Percentiles rank a stretch among this genome's conserved stretches.
Conservation (phyloP, 2,329 filamentous ascomycete genomes). For the Diaporthe velutina region DNA sequence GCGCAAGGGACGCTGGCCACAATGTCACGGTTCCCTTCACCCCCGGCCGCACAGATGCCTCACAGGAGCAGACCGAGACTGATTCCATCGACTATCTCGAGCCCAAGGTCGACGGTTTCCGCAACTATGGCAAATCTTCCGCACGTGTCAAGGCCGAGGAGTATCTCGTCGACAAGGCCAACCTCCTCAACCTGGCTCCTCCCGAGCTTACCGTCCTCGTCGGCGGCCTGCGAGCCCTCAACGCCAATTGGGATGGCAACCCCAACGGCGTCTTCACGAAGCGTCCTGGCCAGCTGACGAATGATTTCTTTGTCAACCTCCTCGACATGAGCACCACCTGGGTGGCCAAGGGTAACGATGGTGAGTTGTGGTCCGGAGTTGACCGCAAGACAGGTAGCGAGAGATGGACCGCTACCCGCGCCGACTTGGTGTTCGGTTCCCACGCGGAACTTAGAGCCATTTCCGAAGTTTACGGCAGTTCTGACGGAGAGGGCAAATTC, state of each 20-base stretch:
- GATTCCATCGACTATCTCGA: conserved; percentile 75
- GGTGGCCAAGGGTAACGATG: conserved; percentile 64
- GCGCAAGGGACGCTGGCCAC: conserved; percentile 61
- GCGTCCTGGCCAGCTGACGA: conserved; percentile 76
- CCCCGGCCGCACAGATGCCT: conserved; percentile 79
- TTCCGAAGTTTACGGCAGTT: conserved; percentile 76
- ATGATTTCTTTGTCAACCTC: conserved; percentile 87
- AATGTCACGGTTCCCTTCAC: conserved; percentile 76
- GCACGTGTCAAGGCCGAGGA: conserved; percentile 75
- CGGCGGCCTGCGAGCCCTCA: conserved; percentile 78
- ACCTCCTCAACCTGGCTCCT: conserved; percentile 77
- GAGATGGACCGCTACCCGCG: conserved; percentile 79
- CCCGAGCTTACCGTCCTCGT: conserved; percentile 80
- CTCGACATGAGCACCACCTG: conserved; percentile 76
- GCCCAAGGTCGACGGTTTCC: conserved; percentile 81
- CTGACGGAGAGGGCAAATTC: conserved; percentile 73
- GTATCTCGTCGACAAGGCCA: conserved; percentile 78
- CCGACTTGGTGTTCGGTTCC: conserved; percentile 78
- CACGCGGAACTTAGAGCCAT: conserved; percentile 80
- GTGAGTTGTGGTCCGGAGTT: conserved; percentile 72
- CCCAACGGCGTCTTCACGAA: conserved; percentile 76
- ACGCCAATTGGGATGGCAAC: conserved; percentile 79
- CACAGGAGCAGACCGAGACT: conserved; percentile 78
- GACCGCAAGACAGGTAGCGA: conserved; percentile 76
- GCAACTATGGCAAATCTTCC: conserved; percentile 78